phyloP scores from a whole-genome alignment of 495 filamentous ascomycete species.

The Neurospora intermedia region DNA sequence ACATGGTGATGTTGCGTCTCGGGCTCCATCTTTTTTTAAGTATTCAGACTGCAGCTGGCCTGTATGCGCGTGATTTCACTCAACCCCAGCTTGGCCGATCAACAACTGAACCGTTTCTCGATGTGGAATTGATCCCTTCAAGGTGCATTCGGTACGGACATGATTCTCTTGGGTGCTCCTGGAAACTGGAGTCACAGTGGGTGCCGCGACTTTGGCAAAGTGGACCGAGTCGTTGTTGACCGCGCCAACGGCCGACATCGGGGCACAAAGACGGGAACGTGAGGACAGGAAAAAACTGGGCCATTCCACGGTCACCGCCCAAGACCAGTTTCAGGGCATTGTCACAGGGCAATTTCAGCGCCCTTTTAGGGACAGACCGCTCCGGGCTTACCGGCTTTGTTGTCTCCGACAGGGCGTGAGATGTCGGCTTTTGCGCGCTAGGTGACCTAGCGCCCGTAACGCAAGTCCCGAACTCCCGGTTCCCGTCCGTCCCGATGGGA shows the following conservation, averaged over 20 bases:
- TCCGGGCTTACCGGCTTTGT: neutral
- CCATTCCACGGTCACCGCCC: neutral
- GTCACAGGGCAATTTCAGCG: neutral
- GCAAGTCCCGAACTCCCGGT: no score
- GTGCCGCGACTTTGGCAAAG: neutral
- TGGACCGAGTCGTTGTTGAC: neutral
- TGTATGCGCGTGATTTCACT: neutral
- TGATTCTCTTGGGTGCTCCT: neutral
- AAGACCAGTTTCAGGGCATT: neutral
- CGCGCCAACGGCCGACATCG: neutral
- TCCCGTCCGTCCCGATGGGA: no score
- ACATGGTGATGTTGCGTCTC: neutral
- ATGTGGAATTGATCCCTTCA: neutral
- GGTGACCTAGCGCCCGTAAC: no score
- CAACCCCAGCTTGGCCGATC: neutral
- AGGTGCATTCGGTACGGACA: neutral
- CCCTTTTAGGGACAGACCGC: neutral
- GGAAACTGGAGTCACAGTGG: neutral
- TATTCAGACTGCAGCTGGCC: neutral
- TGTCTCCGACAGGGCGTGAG: neutral
- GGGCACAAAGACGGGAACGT: neutral
- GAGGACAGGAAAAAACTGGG: neutral
- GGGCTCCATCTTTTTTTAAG: constrained; percentile 15
- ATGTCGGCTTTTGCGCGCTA: neutral
- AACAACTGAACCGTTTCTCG: neutral